Conservation (phyloP, 1,284 basidiomycete genomes). For the Cryptococcus amylolentus region DNA sequence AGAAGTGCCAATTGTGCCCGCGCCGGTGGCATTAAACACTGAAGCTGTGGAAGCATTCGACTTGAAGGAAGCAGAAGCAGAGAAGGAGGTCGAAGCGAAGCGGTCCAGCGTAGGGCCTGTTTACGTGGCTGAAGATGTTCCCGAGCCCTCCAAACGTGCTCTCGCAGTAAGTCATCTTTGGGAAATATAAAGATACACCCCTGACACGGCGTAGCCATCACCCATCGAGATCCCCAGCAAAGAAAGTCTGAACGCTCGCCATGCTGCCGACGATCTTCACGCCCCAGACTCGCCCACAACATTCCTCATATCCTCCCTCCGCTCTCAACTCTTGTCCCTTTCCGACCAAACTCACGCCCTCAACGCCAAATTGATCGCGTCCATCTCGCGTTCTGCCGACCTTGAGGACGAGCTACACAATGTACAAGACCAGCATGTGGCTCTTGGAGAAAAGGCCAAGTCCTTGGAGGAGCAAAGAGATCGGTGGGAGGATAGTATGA, state of each 20-base stretch:
- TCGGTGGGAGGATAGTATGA: conserved; percentile 54
- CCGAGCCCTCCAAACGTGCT: too few species aligned
- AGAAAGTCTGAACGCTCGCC: conserved; percentile 10
- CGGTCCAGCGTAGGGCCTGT: too few species aligned
- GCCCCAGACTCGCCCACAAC: conserved; percentile 48
- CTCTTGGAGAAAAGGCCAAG: conserved; percentile 67
- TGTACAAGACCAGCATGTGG: conserved; percentile 25
- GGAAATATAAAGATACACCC: too few species aligned
- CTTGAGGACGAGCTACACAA: conserved; percentile 86
- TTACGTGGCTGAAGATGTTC: too few species aligned
- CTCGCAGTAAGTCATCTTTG: too few species aligned
- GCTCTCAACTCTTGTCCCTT: conserved; percentile 76
- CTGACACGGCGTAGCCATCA: too few species aligned
- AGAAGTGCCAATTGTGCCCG: too few species aligned
- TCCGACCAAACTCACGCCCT: conserved; percentile 85
- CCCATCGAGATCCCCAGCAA: too few species aligned
- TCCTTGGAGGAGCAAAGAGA: conserved; percentile 59
- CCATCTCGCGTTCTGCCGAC: conserved; percentile 86
- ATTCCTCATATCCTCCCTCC: conserved; percentile 66
- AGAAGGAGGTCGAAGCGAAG: too few species aligned
- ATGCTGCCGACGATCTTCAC: conserved; percentile 34
- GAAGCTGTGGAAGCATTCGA: too few species aligned
- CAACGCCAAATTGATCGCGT: conserved; percentile 85
- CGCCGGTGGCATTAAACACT: too few species aligned
- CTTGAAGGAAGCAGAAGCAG: too few species aligned